These are phyloP conservation scores for Artemisia tridentata DNA, from an alignment of 129 eudicot genomes.

Conservation along the genomic window DNA sequence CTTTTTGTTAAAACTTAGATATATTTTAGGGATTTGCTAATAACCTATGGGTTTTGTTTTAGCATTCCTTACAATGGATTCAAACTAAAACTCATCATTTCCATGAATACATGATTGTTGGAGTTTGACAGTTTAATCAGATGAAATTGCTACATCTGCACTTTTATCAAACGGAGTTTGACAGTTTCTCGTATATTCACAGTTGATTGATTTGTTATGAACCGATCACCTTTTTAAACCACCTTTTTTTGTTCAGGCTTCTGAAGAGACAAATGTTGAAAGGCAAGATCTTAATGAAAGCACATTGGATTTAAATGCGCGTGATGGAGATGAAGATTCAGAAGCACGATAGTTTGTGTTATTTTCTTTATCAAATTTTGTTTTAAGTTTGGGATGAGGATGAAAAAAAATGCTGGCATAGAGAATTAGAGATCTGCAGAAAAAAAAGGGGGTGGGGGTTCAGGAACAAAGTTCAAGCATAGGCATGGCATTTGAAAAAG, in stretches of 20 bases:
- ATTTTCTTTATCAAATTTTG: not conserved
- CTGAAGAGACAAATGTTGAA: conserved; percentile 41
- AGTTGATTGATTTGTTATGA: not conserved
- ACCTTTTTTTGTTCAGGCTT: conserved; percentile 33
- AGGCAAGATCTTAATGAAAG: conserved; percentile 83
- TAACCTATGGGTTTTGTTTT: no score
- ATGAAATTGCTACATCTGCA: no score
- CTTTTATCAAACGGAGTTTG: no score
- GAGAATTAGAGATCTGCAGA: not conserved
- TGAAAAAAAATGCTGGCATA: conserved; percentile 12
- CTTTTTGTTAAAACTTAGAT: no score
- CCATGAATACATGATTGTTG: no score
- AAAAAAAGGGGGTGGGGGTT: not conserved
- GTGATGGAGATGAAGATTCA: conserved; percentile 56
- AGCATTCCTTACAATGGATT: no score
- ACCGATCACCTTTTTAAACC: not conserved
- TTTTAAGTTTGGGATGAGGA: conserved; percentile 19
- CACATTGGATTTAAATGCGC: conserved; percentile 71
- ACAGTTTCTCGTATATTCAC: no score
- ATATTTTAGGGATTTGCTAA: no score
- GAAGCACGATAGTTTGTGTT: conserved; percentile 24
- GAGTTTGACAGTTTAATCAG: no score
- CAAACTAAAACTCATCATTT: no score
- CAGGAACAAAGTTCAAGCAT: conserved; percentile 15
- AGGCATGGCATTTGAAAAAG: conserved; percentile 29